Evolutionary conservation across 805 yeast genomes (phyloP), one percentile per base, ranked within the genome.

Genomic region (Candida boidinii): DNA sequence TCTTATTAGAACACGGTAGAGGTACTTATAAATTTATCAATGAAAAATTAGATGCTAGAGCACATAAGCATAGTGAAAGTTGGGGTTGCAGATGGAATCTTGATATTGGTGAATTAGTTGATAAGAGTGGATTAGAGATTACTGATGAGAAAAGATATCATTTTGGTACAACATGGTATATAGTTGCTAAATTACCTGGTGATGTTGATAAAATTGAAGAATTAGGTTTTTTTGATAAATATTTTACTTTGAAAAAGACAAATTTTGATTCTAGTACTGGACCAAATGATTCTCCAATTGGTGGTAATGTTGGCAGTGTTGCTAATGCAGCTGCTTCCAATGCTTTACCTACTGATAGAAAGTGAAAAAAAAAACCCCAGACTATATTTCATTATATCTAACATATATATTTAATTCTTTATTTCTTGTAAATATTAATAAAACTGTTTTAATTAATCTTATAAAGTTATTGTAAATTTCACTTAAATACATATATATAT

Each of bases 81-180:
- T 92, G 97, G 96, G 98, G 96, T 1, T 92, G 98, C 57, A 67
- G 97, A 50, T 92, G 97, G 96, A 92, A 92, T 52, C 62, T 92
- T 41, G 97, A 92, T 51, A 84, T 92, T 43, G 94, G 88, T 17
- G 94, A 81, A 45, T 66, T 92, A 26, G 68, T 92, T 18, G 88
- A 82, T 51, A 76, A 76, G 37, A 78, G 94, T 6, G 95, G 94
- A 0, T 64, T 92, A 35, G 88, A 82, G 43, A 71, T 92, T 28
- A 84, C 87, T 2, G 77, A 75, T 44, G 90, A 84, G 48, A 75
- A 73, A 41, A 66, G 95, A 42, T 76, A 76, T 15, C 96, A 92
- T 59, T 68, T 92, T 39, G 97, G 97, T 15, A 83, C 97, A 1
- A 86, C 96, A 5, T 88, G 92, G 92, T 71, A 81, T 58, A 66